A percentile compares a stretch with the other conserved stretches of the same genome.
These are phyloP conservation scores for Vitis hybrid DNA, from an alignment of 177 flowering plant species.

Conservation along the genomic window DNA sequence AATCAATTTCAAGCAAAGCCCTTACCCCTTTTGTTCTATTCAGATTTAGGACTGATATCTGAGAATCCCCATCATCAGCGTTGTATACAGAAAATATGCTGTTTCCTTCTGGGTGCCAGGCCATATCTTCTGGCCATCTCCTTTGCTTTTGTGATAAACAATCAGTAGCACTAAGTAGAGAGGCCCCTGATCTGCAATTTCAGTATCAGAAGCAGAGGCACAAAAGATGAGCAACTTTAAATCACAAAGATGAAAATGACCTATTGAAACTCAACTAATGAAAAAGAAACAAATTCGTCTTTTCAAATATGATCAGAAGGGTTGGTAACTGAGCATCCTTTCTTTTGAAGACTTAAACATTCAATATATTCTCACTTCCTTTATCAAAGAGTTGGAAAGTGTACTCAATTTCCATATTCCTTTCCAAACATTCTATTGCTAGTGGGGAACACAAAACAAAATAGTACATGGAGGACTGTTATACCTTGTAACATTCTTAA, in stretches of 20 bases:
- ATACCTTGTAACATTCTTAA: too few species aligned
- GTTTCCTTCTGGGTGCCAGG: conserved; percentile 91
- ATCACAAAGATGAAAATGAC: neutral
- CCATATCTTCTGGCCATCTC: conserved; percentile 95
- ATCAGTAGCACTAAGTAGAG: conserved; percentile 60
- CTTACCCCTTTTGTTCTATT: conserved; percentile 60
- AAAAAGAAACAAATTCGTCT: neutral
- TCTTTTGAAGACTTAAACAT: neutral
- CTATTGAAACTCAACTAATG: neutral
- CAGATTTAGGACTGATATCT: conserved; percentile 68
- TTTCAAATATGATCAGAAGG: neutral
- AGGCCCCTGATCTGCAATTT: conserved; percentile 63
- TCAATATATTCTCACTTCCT: too few species aligned
- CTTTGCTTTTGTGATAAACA: conserved; percentile 71
- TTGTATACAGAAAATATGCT: conserved; percentile 58
- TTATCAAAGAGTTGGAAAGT: too few species aligned
- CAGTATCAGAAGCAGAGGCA: conserved; percentile 6
- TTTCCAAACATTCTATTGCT: too few species aligned
- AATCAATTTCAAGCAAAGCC: neutral
- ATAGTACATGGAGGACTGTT: too few species aligned
- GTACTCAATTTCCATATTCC: too few species aligned
- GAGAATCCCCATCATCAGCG: conserved; percentile 90
- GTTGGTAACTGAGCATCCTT: neutral
- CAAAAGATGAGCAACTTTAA: neutral
- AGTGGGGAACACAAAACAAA: too few species aligned